phyloP scores from a whole-genome alignment of 2,329 filamentous ascomycete genomes.

The Fonsecaea nubica region DNA sequence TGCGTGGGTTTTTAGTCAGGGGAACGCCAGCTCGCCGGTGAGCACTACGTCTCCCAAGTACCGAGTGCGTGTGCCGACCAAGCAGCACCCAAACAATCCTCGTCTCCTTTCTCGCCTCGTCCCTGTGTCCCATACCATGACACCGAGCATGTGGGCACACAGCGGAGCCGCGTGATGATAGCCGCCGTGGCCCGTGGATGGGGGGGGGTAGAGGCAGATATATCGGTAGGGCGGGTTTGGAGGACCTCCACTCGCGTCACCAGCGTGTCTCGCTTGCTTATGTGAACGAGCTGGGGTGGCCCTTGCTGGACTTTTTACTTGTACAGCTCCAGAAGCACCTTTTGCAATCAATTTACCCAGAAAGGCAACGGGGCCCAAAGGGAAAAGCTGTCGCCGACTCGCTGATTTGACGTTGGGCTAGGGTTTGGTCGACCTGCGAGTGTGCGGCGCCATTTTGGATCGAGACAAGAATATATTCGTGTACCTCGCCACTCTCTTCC shows the following conservation, averaged over 20 bases:
- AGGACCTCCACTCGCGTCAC: background rate
- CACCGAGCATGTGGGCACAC: background rate
- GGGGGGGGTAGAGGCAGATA: background rate
- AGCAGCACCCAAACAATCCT: background rate
- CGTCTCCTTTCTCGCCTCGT: background rate
- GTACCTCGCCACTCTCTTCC: too few species aligned
- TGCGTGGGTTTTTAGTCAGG: background rate
- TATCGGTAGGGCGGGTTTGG: too few species aligned
- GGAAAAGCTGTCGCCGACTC: constrained; percentile 5
- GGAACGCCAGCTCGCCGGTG: constrained; percentile 5
- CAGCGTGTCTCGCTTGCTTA: background rate
- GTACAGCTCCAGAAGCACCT: too few species aligned
- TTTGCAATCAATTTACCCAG: background rate
- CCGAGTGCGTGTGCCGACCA: background rate
- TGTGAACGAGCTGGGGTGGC: background rate
- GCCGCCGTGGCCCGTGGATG: background rate
- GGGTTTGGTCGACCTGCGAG: too few species aligned
- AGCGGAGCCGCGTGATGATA: background rate
- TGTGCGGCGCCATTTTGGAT: too few species aligned
- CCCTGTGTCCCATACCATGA: background rate
- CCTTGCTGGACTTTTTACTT: background rate
- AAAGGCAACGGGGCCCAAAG: background rate
- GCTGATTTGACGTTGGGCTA: constrained; percentile 5
- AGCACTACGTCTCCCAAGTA: background rate
- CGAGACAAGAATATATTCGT: too few species aligned